These are phyloP conservation scores for Lentinula raphanica DNA, from an alignment of 768 basidiomycete species.

Conservation along the genomic window DNA sequence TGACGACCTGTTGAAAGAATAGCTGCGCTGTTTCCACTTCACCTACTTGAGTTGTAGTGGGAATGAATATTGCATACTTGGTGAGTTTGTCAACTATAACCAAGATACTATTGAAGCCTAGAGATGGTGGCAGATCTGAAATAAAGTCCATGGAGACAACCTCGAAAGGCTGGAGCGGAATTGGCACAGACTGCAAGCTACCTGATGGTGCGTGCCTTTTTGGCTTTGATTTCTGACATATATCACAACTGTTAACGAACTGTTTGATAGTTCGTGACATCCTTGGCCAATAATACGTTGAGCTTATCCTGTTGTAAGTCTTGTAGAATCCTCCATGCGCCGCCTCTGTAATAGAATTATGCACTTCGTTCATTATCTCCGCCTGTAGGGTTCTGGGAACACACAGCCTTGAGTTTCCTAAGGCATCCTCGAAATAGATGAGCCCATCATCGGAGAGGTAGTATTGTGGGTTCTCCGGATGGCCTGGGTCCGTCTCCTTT, in stretches of 20 bases:
- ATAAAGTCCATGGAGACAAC: neutral
- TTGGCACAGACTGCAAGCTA: neutral
- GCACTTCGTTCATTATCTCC: too few species aligned
- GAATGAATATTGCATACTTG: constrained; percentile 37
- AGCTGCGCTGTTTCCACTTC: neutral
- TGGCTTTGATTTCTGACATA: neutral
- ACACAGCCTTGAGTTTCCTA: too few species aligned
- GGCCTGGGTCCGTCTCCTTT: too few species aligned
- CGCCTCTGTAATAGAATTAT: too few species aligned
- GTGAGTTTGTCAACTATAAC: constrained; percentile 12
- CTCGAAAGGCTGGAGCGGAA: neutral
- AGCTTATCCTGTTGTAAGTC: too few species aligned
- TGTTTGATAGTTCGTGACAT: constrained; percentile 15
- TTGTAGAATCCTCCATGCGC: too few species aligned
- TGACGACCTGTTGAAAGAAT: too few species aligned
- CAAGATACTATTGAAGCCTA: neutral
- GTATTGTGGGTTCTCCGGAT: too few species aligned
- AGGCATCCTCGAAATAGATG: too few species aligned
- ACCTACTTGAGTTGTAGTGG: constrained; percentile 18
- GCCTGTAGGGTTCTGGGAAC: too few species aligned
- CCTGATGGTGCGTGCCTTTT: neutral
- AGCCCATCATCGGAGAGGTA: too few species aligned
- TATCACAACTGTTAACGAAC: neutral
- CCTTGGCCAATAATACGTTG: too few species aligned
- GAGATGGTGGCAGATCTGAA: neutral